A percentile compares a stretch with the other conserved stretches of the same genome.
Evolutionary conservation across 768 basidiomycete genomes (phyloP).

Genomic region (Leccinum arenicola): DNA sequence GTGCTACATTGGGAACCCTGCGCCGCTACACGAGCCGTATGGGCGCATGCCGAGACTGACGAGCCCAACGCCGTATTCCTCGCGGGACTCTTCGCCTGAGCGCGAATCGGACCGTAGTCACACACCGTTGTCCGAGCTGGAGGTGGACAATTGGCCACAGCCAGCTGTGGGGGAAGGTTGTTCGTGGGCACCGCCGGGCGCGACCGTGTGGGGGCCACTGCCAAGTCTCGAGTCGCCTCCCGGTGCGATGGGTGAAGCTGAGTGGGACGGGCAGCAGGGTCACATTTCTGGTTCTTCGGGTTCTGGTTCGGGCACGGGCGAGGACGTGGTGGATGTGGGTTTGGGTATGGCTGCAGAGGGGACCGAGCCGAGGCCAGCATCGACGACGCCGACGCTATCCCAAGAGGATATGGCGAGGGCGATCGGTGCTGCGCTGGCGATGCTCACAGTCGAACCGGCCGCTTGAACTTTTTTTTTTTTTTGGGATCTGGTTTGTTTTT

Average conservation of each 20-base stretch:
- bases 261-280: background rate
- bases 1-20: constrained; percentile 20
- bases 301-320: background rate
- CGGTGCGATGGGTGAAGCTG: background rate
- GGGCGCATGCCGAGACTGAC: constrained; percentile 15
- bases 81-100: constrained; percentile 1
- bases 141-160: constrained; percentile 27
- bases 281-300: background rate
- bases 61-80: background rate
- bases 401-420: constrained; percentile 21
- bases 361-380: background rate
- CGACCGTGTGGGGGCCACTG: background rate
- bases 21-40: constrained; percentile 19
- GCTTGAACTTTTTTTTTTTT: background rate
- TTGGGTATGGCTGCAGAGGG: background rate
- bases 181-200: constrained; percentile 19
- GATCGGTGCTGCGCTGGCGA: constrained; percentile 22
- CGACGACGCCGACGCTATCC: constrained; percentile 17
- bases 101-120: constrained; percentile 12
- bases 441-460: constrained; percentile 3
- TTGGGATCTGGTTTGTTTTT: background rate
- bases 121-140: constrained; percentile 11
- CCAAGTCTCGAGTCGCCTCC: background rate
- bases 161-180: constrained; percentile 32
- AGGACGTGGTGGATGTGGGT: background rate